Base-by-base conservation (phyloP, 306 rosid genomes). In the Cajanus cajan region DNA sequence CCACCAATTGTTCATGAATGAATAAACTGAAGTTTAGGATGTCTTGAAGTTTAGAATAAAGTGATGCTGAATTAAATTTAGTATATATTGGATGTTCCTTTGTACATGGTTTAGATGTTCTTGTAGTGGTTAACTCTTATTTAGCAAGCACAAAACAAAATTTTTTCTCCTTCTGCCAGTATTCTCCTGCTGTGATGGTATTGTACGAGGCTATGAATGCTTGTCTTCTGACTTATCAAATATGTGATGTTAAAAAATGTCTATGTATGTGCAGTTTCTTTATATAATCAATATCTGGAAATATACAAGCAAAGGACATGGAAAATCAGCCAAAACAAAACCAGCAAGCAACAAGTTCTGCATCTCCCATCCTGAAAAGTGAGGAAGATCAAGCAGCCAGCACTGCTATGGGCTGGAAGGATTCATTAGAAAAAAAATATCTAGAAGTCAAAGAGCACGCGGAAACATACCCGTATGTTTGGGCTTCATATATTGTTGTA, bases 401-500 rank as follows among this genome's bases (percentile, higher is more conserved):
- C 7, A 79, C 77, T 31, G 40, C 80, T 63, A 33, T 18, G 54
- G 87, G 89, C 59, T 84, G 80, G 80, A 77, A 43, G 41, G 88
- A 79, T 70, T 84, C 61, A 10, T 25, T 88, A 80, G 91, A 83
- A 83, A 81, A 85, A 9, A 88, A 79, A 78, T 92, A 86, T 78
- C 79, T 59, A 70, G 76, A 83, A 82, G 73, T 83, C 66, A 94
- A 80, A 84, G 96, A 92, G 79, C 82, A 92, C 58, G 96, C 91
- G 14, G 90, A 89, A 84, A 78, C 89, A 41, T 94, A 92, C 79
- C 96, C 94, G 22, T 94, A 94, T 39, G 97, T 94, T 19, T 94
- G 97, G 98, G 94, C 76, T 71, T 94, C 97, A 25, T 94, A 91
- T 76, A 82, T 85, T 82, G 83, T 90, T 68, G 97, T 91, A 54